phyloP scores from a whole-genome alignment of 2,329 filamentous ascomycete species.

The Penicillium sclerotiorum region DNA sequence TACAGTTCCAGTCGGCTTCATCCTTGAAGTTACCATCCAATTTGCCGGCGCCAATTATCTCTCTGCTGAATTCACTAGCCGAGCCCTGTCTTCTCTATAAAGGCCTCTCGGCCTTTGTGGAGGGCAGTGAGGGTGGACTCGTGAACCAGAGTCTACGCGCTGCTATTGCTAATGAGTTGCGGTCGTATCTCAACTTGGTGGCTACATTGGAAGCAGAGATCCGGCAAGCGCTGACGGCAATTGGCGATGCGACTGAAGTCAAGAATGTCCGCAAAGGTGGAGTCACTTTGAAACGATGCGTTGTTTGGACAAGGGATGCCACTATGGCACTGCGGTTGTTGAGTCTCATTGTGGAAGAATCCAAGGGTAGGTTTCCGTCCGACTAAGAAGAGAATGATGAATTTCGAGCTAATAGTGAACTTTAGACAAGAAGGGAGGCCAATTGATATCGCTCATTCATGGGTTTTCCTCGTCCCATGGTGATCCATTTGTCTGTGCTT shows the following conservation, averaged over 20 bases:
- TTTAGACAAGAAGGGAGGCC: constrained; percentile 73
- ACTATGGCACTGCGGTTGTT: constrained; percentile 93
- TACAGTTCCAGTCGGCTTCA: constrained; percentile 72
- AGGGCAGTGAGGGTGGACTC: constrained; percentile 78
- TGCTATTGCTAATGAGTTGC: constrained; percentile 79
- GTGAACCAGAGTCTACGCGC: constrained; percentile 89
- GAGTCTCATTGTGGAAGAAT: constrained; percentile 91
- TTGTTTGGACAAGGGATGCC: constrained; percentile 96
- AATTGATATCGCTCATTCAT: constrained; percentile 92
- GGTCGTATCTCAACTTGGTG: constrained; percentile 86
- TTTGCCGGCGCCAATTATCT: constrained; percentile 80
- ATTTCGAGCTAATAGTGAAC: constrained; percentile 9
- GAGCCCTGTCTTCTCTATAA: constrained; percentile 93
- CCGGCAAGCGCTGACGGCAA: constrained; percentile 72
- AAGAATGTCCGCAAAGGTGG: constrained; percentile 79
- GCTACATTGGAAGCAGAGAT: constrained; percentile 94
- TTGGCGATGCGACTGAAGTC: constrained; percentile 62
- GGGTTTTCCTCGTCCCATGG: constrained; percentile 91
- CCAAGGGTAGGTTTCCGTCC: constrained; percentile 61
- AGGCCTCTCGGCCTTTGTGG: constrained; percentile 76
- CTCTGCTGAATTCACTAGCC: constrained; percentile 83
- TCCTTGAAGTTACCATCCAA: constrained; percentile 75
- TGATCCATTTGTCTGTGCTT: constrained; percentile 89
- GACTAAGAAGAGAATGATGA: neutral
- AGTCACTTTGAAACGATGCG: constrained; percentile 90